phyloP scores from a whole-genome alignment of 495 filamentous ascomycete genomes.

The Hyaloscypha variabilis region DNA sequence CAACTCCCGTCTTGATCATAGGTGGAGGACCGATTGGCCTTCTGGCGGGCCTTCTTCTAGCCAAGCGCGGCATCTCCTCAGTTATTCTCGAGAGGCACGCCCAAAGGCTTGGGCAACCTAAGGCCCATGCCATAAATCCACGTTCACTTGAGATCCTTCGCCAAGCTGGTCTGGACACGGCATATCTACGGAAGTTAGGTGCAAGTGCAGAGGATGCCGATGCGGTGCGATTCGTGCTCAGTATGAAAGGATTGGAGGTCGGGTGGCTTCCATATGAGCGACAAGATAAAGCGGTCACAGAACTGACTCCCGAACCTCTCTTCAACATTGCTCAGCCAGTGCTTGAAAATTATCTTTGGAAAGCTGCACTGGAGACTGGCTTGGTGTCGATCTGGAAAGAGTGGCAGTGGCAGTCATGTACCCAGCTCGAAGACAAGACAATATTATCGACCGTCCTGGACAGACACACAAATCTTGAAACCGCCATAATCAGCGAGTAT shows the following conservation, averaged over 20 bases:
- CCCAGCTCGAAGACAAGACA: background rate
- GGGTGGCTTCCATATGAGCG: conserved; percentile 4
- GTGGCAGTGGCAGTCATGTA: background rate
- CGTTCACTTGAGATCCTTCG: conserved; percentile 35
- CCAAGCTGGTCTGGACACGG: conserved; percentile 1
- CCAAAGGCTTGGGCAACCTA: conserved; percentile 33
- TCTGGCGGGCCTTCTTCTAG: conserved; percentile 31
- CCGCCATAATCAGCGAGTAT: background rate
- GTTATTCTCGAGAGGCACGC: conserved; percentile 33
- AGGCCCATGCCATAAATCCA: conserved; percentile 34
- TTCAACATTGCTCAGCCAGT: conserved; percentile 11
- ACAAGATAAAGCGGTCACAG: conserved; percentile 1
- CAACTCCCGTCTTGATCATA: conserved; percentile 26
- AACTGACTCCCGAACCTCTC: background rate
- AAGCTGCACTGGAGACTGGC: background rate
- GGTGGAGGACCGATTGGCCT: conserved; percentile 36
- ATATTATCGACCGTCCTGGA: background rate
- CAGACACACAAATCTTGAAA: background rate
- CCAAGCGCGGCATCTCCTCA: background rate
- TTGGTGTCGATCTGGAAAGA: background rate
- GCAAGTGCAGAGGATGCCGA: conserved; percentile 1
- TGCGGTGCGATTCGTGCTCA: background rate
- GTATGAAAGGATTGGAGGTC: background rate
- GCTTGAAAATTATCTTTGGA: background rate
- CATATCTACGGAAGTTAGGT: background rate